These are phyloP conservation scores for Plasmodiophora brassicae DNA, from an alignment of 208 protist genomes.

Conservation along the genomic window DNA sequence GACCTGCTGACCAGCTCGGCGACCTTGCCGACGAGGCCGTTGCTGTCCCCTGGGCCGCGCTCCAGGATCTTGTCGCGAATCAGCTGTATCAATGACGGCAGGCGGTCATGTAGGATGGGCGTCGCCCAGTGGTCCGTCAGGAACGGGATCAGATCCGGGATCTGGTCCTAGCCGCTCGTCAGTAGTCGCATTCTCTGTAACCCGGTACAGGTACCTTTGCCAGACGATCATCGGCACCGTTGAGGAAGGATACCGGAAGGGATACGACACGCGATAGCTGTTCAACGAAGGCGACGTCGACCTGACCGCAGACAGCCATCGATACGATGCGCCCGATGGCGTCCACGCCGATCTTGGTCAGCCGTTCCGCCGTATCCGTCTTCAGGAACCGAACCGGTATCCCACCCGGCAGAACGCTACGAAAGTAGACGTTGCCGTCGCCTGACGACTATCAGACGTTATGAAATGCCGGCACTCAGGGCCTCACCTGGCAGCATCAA, in stretches of 20 bases:
- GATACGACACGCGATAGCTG: background rate
- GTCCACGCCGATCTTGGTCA: background rate
- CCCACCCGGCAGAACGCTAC: background rate
- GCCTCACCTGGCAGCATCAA: background rate
- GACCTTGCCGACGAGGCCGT: too few relatives aligned
- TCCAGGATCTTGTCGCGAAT: background rate
- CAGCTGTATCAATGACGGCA: background rate
- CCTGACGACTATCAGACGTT: background rate
- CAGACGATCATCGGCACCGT: background rate
- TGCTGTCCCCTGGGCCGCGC: too few relatives aligned
- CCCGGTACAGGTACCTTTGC: background rate
- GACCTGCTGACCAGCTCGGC: too few relatives aligned
- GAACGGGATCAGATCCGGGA: background rate
- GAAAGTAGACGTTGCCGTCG: background rate
- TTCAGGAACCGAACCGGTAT: background rate
- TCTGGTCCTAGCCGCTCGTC: background rate
- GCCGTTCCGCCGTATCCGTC: background rate
- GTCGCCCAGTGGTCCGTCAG: background rate
- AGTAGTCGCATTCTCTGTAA: background rate
- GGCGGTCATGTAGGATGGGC: background rate
- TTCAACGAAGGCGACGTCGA: background rate
- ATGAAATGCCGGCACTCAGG: background rate
- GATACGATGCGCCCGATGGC: background rate
- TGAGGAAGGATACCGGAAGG: background rate
- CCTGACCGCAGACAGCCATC: background rate